Evolutionary conservation across 2,329 filamentous ascomycete genomes (phyloP), one percentile per base, ranked within the genome.

Genomic region (Ceratocystis smalleyi): DNA sequence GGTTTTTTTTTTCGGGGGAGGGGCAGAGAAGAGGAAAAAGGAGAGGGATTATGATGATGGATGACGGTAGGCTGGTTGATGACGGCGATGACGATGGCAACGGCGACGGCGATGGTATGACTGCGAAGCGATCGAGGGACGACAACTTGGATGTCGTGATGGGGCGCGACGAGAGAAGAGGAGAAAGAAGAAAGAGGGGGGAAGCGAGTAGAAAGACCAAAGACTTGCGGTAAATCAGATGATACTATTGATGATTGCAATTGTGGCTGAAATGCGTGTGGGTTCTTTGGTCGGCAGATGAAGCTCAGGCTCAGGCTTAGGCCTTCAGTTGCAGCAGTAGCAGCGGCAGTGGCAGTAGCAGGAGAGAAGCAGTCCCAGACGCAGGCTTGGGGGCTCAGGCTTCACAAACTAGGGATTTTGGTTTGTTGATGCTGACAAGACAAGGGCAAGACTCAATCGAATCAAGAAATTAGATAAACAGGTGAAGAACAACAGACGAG

Each of bases 231-330:
- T n/a, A 15, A 51, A 27, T 51, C 54, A 19, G 54, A 57, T 57
- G 54, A 57, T 57, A 57, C n/a, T 57, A 57, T 57, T 57, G 24
- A 57, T 57, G 30, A 57, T 35, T 32, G 24, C 15, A n/a, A 30
- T 57, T 32, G 54, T 57, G 54, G 15, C 54, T 57, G 54, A 57
- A 40, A 40, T 40, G 35, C 10, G 35, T 12, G 35, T 15, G 35
- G 35, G 54, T 35, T 57, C 12, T 10, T 35, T 15, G 27, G 54
- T 57, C 54, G 10, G 35, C 35, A 40, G 12, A 40, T 15, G 10
- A 40, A 40, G 35, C 35, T 40, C 35, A 40, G 10, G 10, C 35
- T 40, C 35, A 40, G 10, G 10, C 35, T 40, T 40, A 15, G 35
- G 35, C 10, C 35, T 40, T 12, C 8, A 40, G 35, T 40, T 40